Evolutionary conservation across 768 basidiomycete genomes (phyloP).

Genomic region (Chalciporus pseudorubinellus): DNA sequence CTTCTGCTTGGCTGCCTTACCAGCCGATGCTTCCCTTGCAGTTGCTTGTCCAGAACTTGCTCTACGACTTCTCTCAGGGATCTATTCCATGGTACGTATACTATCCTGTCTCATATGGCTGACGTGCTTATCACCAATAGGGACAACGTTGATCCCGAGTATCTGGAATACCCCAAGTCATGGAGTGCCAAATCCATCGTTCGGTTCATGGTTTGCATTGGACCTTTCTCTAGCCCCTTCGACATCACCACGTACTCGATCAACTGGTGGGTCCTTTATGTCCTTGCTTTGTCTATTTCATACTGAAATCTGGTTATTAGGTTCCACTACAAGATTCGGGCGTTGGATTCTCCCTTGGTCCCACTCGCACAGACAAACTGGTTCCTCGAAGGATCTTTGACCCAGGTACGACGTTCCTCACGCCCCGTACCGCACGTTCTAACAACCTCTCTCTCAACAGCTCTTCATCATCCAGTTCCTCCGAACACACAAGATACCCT

Average conservation of each 20-base stretch:
- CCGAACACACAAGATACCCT: constrained; percentile 30
- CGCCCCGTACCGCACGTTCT: background rate
- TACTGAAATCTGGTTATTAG: constrained; percentile 8
- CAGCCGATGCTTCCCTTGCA: constrained; percentile 37
- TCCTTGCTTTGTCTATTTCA: background rate
- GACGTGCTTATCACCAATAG: too few relatives aligned
- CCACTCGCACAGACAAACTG: constrained; percentile 36
- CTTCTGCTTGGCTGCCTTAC: constrained; percentile 38
- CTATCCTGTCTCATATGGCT: too few relatives aligned
- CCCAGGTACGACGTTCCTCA: constrained; percentile 26
- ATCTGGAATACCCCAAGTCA: constrained; percentile 30
- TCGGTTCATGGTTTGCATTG: constrained; percentile 36
- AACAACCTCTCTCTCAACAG: constrained; percentile 7
- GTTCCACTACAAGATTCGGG: constrained; percentile 33
- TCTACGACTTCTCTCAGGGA: constrained; percentile 37
- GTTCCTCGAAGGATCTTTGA: constrained; percentile 37
- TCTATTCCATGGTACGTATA: constrained; percentile 30
- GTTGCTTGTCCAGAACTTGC: constrained; percentile 31
- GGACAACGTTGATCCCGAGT: constrained; percentile 40
- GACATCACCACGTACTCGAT: constrained; percentile 32
- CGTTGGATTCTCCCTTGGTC: constrained; percentile 26
- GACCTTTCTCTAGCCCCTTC: constrained; percentile 37
- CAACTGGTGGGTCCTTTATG: constrained; percentile 27
- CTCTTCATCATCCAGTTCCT: constrained; percentile 36
- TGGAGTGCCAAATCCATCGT: constrained; percentile 36